Percentiles rank a stretch among this genome's conserved stretches.
Conservation (phyloP, 2,329 filamentous ascomycete genomes). For the Blastomyces emzantsi region DNA sequence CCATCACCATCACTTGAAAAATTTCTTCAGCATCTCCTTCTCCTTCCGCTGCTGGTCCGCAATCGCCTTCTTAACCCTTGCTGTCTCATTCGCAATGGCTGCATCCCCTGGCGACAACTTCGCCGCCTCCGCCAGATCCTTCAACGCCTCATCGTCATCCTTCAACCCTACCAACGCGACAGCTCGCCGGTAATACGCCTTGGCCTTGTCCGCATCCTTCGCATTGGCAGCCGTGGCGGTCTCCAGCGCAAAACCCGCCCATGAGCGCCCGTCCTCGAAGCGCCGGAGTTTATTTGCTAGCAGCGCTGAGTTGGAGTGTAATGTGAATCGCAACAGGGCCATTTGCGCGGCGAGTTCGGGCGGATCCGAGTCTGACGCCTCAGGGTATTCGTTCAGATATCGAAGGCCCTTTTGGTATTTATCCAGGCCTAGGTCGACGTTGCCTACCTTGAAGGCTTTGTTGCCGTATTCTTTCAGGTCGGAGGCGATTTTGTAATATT, state of each 20-base stretch:
- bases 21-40: constrained; percentile 87
- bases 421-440: constrained; percentile 61
- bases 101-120: constrained; percentile 65
- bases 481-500: constrained; percentile 67
- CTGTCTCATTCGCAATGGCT: constrained; percentile 65
- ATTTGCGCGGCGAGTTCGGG: constrained; percentile 58
- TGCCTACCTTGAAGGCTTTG: constrained; percentile 74
- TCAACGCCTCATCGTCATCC: constrained; percentile 73
- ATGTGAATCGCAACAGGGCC: constrained; percentile 65
- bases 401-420: constrained; percentile 94
- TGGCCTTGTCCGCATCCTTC: constrained; percentile 65
- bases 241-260: constrained; percentile 64
- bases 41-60: constrained; percentile 72
- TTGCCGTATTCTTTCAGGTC: constrained; percentile 91
- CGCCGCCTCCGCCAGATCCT: constrained; percentile 66
- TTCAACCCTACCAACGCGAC: constrained; percentile 65
- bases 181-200: constrained; percentile 78
- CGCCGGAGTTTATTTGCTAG: constrained; percentile 70
- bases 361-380: constrained; percentile 58
- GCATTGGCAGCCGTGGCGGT: constrained; percentile 50
- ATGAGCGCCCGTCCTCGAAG: constrained; percentile 60
- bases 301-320: constrained; percentile 83
- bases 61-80: constrained; percentile 66
- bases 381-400: constrained; percentile 78
- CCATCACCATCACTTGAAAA: constrained; percentile 51